Base-by-base conservation (phyloP, 495 filamentous ascomycete species). In the Daldinia loculata region DNA sequence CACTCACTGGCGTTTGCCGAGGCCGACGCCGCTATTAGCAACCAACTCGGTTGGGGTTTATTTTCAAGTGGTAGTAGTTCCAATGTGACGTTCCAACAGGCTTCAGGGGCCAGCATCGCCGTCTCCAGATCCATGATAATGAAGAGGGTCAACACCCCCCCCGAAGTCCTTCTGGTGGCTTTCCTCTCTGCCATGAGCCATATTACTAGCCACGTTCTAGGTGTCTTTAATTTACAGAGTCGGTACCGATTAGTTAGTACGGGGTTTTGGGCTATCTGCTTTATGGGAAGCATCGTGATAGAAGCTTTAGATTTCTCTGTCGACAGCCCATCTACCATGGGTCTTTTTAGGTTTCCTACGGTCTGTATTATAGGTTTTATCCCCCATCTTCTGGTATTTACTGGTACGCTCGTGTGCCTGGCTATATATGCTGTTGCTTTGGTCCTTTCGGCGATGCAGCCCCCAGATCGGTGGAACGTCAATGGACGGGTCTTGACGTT, bases 1-100 rank as follows among this genome's bases (percentile, higher is more conserved):
- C 93, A 97, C 75, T 98, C 95, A 0, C 82, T 99, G 14, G 95
- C 95, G 0, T 99, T 98, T 79, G 93, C 95, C 1, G 96, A 99
- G 78, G 93, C 95, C 4, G 96, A 99, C 76, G 90, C 92, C 11
- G 90, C 93, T 67, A 88, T 97, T 43, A 87, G 89, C 73, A 90
- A 87, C 61, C 89, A 91, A 4, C 85, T 96, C 2, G 92, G 91
- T 2, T 87, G 92, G 70, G 87, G 88, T 9, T 70, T 90, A 15
- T 91, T 93, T 78, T 71, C 81, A 24, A 74, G 71, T 12, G 70
- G 70, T 17, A 76, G 74, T 41, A 57, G 73, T 19, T 65, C 69
- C 62, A 81, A 66, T 77, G 81, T 75, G 17, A 79, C 77, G 69
- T 61, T 75, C 81, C 61, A 84, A 68, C 62, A 81, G 64, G 78